A percentile compares a stretch with the other conserved stretches of the same genome.
phyloP scores from a whole-genome alignment of 1,139 yeast genomes.

The Zygoascus hellenicus region DNA sequence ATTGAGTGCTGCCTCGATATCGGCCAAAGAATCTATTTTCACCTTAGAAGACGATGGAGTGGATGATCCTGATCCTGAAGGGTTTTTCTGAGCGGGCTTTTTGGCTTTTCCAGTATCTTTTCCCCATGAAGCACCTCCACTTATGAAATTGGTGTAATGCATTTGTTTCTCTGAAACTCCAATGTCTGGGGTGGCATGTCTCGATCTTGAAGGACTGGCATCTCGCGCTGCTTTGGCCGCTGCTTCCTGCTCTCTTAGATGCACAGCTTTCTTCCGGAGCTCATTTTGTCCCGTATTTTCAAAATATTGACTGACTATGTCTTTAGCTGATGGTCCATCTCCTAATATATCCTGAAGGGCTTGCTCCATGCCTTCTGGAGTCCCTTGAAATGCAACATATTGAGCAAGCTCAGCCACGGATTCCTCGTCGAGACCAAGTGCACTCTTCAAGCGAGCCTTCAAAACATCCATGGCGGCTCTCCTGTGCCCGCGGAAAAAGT shows the following conservation, averaged over 20 bases:
- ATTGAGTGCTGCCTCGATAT: constrained; percentile 32
- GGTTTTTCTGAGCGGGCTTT: constrained; percentile 10
- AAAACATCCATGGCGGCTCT: constrained; percentile 4
- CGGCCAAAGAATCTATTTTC: constrained; percentile 31
- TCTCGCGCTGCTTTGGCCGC: constrained; percentile 1
- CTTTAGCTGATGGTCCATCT: constrained; percentile 6
- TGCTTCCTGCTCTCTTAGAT: neutral
- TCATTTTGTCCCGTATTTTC: constrained; percentile 5
- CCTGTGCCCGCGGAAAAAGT: neutral
- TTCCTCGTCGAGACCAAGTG: constrained; percentile 21
- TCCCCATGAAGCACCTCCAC: constrained; percentile 12
- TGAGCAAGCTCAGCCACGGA: constrained; percentile 19
- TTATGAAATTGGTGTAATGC: constrained; percentile 7
- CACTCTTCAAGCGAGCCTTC: neutral
- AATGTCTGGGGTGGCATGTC: constrained; percentile 1
- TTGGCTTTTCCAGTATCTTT: constrained; percentile 13
- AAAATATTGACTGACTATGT: constrained; percentile 13
- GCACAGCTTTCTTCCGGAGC: constrained; percentile 1
- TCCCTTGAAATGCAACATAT: constrained; percentile 14
- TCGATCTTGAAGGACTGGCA: neutral
- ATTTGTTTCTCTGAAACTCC: constrained; percentile 1
- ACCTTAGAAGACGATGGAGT: constrained; percentile 16
- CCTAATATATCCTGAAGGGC: constrained; percentile 8
- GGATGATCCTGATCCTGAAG: constrained; percentile 7
- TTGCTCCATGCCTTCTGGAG: constrained; percentile 8